phyloP scores from a whole-genome alignment of 2,329 filamentous ascomycete species.

The Aspergillus cejpii region DNA sequence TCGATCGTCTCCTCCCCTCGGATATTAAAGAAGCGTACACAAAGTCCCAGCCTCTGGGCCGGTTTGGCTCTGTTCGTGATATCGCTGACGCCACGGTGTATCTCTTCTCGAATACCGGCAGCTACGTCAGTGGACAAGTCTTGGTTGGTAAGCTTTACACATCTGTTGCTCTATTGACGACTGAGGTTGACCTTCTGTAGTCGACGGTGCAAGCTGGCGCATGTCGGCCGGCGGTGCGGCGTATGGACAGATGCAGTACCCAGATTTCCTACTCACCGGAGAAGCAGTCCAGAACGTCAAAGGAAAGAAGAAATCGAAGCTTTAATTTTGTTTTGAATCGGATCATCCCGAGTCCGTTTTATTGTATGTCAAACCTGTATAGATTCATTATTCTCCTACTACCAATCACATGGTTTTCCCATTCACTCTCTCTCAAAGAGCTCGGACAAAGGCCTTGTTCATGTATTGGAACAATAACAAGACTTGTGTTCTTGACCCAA shows the following conservation, averaged over 20 bases:
- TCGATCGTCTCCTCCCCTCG: conserved; percentile 56
- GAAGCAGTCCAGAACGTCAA: conserved; percentile 52
- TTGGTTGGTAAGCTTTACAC: conserved; percentile 52
- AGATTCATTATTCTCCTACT: too few relatives aligned
- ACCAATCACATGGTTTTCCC: too few relatives aligned
- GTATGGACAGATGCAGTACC: conserved; percentile 45
- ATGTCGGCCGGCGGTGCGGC: conserved; percentile 25
- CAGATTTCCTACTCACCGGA: conserved; percentile 53
- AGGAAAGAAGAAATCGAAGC: conserved; percentile 52
- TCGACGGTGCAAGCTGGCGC: conserved; percentile 40
- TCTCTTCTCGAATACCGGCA: conserved; percentile 76
- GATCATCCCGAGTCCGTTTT: background rate
- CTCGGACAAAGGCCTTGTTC: background rate
- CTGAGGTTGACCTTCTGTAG: conserved; percentile 15
- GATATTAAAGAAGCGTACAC: conserved; percentile 44
- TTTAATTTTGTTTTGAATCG: conserved; percentile 31
- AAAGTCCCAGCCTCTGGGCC: conserved; percentile 61
- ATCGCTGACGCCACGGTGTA: conserved; percentile 90
- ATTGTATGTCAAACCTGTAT: background rate
- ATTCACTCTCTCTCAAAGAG: background rate
- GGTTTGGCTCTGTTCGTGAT: conserved; percentile 74
- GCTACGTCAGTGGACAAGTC: conserved; percentile 76
- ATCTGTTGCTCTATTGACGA: background rate
- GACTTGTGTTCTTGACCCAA: background rate
- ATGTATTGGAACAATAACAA: background rate